Conservation (phyloP, 2,329 filamentous ascomycete species). For the Aspergillus melleus region DNA sequence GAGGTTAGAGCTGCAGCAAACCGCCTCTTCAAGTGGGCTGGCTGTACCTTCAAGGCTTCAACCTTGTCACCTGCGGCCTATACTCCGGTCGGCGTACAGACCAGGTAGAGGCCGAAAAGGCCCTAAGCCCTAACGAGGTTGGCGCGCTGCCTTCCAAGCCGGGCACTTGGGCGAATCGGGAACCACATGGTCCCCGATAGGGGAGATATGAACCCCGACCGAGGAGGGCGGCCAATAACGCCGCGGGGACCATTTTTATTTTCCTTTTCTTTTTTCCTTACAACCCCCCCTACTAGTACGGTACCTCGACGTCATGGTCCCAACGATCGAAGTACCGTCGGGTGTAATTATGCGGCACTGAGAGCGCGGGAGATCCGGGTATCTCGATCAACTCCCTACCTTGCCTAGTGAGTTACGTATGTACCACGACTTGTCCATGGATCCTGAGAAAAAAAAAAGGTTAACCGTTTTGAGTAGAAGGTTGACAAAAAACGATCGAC, state of each 20-base stretch:
- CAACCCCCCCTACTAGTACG: background rate
- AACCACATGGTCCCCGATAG: conserved; percentile 24
- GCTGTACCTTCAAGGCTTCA: background rate
- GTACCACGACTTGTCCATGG: no score
- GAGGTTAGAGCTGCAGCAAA: conserved; percentile 2
- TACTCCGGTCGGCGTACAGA: background rate
- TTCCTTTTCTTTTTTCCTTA: conserved; percentile 5
- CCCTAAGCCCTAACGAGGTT: conserved; percentile 9
- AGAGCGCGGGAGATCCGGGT: background rate
- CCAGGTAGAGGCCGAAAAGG: background rate
- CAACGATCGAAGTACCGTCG: conserved; percentile 1
- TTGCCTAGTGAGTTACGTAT: conserved; percentile 6
- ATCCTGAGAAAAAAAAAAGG: background rate
- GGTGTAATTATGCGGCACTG: background rate
- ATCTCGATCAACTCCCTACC: background rate
- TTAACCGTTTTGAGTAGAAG: conserved; percentile 11
- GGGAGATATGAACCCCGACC: conserved; percentile 18
- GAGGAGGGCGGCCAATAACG: conserved; percentile 17
- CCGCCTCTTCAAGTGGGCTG: background rate
- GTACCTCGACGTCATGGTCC: conserved; percentile 3
- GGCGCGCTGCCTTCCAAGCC: background rate
- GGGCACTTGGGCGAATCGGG: conserved; percentile 19
- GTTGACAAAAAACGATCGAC: conserved; percentile 10
- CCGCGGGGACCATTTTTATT: background rate
- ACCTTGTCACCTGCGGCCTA: background rate